Percentiles rank a stretch among this genome's conserved stretches.
Evolutionary conservation across 1,284 basidiomycete species (phyloP).

Genomic region (Irpex sp.): DNA sequence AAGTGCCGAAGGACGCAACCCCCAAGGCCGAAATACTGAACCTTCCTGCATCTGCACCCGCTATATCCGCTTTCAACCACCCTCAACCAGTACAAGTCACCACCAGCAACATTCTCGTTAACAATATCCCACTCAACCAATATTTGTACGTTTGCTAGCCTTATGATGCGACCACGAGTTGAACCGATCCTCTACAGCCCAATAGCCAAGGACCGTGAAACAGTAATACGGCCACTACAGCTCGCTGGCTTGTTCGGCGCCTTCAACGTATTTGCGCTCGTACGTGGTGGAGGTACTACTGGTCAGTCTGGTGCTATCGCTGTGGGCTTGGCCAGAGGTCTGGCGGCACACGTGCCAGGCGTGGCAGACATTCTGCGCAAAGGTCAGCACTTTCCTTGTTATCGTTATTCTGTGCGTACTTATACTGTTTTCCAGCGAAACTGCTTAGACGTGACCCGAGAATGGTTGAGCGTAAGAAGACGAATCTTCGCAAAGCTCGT

Average conservation of each 20-base stretch:
- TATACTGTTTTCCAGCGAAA: slow-evolving; percentile 55
- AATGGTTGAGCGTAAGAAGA: slow-evolving; percentile 98
- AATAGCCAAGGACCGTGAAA: slow-evolving; percentile 74
- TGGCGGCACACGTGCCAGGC: slow-evolving; percentile 69
- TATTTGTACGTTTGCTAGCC: slow-evolving; percentile 55
- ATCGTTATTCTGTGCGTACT: background rate
- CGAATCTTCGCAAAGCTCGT: slow-evolving; percentile 87
- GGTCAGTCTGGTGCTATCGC: slow-evolving; percentile 92
- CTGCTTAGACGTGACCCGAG: slow-evolving; percentile 89
- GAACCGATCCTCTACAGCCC: slow-evolving; percentile 26
- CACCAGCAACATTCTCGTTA: slow-evolving; percentile 63
- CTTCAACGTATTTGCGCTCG: slow-evolving; percentile 91
- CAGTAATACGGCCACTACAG: slow-evolving; percentile 79
- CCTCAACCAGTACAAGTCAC: slow-evolving; percentile 20
- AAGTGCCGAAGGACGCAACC: slow-evolving; percentile 3
- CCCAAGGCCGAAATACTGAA: slow-evolving; percentile 7
- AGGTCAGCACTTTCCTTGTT: slow-evolving; percentile 42
- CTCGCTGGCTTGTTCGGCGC: slow-evolving; percentile 83
- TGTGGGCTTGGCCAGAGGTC: slow-evolving; percentile 80
- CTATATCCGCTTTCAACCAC: slow-evolving; percentile 10
- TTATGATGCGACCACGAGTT: background rate
- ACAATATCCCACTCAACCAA: slow-evolving; percentile 72
- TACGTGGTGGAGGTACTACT: slow-evolving; percentile 84
- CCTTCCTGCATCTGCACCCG: slow-evolving; percentile 7
- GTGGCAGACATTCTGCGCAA: slow-evolving; percentile 65